Percentiles rank a stretch among this genome's conserved stretches.
phyloP scores from a whole-genome alignment of 2,329 filamentous ascomycete genomes.

The Hypomyces perniciosus region DNA sequence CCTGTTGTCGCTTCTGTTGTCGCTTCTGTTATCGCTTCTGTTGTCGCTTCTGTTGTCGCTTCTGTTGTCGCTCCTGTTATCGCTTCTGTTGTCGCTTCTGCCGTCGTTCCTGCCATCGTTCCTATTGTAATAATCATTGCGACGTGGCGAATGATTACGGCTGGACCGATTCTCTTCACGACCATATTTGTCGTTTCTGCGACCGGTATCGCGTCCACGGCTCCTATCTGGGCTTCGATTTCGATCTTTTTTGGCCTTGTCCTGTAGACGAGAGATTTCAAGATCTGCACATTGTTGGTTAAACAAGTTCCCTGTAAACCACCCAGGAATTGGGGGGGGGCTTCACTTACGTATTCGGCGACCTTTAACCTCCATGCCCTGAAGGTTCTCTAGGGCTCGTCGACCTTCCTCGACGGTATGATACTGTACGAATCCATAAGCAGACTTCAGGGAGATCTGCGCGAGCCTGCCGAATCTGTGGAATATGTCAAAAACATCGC shows the following conservation, averaged over 20 bases:
- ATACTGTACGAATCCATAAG: constrained; percentile 96
- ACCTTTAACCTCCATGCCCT: constrained; percentile 77
- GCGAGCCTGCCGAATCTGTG: constrained; percentile 78
- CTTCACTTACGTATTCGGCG: constrained; percentile 77
- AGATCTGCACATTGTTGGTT: constrained; percentile 56
- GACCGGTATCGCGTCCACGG: constrained; percentile 38
- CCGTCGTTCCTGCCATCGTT: constrained; percentile 51
- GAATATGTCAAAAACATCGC: constrained; percentile 89
- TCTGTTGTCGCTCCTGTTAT: constrained; percentile 54
- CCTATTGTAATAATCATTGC: constrained; percentile 39
- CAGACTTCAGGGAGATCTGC: constrained; percentile 93
- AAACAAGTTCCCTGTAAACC: background rate
- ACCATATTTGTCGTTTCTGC: constrained; percentile 38
- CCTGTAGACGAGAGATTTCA: constrained; percentile 83
- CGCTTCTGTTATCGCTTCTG: too few relatives aligned
- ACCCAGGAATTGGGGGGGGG: background rate
- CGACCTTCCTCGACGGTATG: constrained; percentile 69
- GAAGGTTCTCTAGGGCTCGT: constrained; percentile 68
- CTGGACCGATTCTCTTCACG: constrained; percentile 62
- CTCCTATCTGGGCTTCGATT: constrained; percentile 56
- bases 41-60: constrained; percentile 37
- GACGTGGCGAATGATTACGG: constrained; percentile 53
- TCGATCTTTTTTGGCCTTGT: constrained; percentile 59
- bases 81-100: constrained; percentile 40
- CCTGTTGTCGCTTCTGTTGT: too few relatives aligned